These are phyloP conservation scores for Leishmania lainsoni DNA, from an alignment of 208 protist genomes.

Conservation along the genomic window DNA sequence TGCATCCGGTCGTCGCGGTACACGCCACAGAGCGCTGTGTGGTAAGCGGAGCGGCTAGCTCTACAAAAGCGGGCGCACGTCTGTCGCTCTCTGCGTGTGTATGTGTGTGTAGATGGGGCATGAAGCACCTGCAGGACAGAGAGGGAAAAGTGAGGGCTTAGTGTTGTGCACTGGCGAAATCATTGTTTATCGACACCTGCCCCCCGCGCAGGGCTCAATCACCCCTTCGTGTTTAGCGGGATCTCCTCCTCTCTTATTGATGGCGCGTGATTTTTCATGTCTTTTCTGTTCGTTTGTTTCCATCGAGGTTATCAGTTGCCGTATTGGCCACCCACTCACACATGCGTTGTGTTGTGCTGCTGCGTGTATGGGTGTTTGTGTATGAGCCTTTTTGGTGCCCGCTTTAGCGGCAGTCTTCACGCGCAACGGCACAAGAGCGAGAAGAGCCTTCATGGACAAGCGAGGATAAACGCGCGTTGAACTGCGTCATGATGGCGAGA, in stretches of 20 bases:
- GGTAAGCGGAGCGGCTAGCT: not conserved
- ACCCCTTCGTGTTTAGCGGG: not conserved
- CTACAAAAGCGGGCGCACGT: not conserved
- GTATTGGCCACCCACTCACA: not conserved
- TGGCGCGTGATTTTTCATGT: not conserved
- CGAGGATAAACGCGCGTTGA: not conserved
- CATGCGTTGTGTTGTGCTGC: not conserved
- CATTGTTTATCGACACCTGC: not conserved
- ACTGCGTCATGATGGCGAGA: not conserved
- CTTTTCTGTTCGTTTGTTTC: not conserved
- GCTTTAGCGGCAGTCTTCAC: not conserved
- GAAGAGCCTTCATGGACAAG: not conserved
- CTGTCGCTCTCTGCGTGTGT: not conserved
- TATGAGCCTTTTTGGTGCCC: not conserved
- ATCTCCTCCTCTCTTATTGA: not conserved
- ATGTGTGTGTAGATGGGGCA: not conserved
- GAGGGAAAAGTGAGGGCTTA: not conserved
- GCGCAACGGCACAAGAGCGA: not conserved
- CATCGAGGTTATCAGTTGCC: not conserved
- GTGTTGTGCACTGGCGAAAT: not conserved
- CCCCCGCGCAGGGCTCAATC: not conserved
- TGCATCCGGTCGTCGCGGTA: too few relatives aligned
- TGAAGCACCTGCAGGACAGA: not conserved
- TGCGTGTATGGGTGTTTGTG: not conserved
- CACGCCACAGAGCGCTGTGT: not conserved